Conservation (phyloP, 73 alveolate genomes). For the Paramecium octaurelia region DNA sequence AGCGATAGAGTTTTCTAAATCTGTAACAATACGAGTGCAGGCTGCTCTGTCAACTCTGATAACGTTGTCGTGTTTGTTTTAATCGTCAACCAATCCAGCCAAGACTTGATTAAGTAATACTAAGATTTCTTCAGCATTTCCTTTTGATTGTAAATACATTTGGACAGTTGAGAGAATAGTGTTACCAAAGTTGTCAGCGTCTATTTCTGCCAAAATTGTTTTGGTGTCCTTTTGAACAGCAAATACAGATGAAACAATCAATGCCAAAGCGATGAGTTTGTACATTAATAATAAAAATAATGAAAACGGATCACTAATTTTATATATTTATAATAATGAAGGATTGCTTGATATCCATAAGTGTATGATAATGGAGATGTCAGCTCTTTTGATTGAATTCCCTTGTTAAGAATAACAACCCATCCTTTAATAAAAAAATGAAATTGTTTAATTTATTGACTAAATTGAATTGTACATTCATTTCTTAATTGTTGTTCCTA, state of each 20-base stretch:
- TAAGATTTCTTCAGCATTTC: slow-evolving; percentile 48
- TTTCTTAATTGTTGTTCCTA: slow-evolving; percentile 45
- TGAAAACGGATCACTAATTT: slow-evolving; percentile 39
- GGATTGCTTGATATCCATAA: too few species aligned
- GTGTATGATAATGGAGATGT: neutral
- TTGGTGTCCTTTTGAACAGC: slow-evolving; percentile 33
- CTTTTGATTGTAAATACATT: slow-evolving; percentile 31
- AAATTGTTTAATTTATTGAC: neutral
- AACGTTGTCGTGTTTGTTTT: slow-evolving; percentile 45
- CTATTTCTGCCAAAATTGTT: slow-evolving; percentile 39
- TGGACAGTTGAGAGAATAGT: slow-evolving; percentile 42
- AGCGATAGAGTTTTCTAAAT: slow-evolving; percentile 29
- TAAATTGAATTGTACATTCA: neutral
- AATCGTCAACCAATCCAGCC: slow-evolving; percentile 49
- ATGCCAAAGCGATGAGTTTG: slow-evolving; percentile 9
- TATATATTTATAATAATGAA: neutral
- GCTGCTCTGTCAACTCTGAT: slow-evolving; percentile 45
- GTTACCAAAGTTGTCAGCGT: slow-evolving; percentile 52
- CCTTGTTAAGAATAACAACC: neutral
- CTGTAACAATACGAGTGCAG: slow-evolving; percentile 35
- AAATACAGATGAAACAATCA: neutral
- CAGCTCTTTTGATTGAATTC: neutral
- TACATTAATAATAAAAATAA: slow-evolving; percentile 1
- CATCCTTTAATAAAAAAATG: neutral
- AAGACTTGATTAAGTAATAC: slow-evolving; percentile 12